phyloP scores from a whole-genome alignment of 352 stramenopile genomes.

The Phytophthora pluvialis region DNA sequence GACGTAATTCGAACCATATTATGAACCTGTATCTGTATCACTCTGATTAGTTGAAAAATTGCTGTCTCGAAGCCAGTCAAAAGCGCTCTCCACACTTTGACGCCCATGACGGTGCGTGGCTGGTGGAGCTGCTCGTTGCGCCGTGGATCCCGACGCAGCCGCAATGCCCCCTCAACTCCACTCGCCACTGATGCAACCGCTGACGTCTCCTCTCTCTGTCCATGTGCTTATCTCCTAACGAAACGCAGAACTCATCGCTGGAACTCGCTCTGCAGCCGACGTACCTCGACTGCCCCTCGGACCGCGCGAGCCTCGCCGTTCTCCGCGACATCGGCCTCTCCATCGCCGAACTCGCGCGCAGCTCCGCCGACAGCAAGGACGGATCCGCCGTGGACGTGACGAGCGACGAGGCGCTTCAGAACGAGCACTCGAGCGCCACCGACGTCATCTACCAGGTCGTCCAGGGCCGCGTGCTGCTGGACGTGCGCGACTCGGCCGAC shows the following conservation, averaged over 20 bases:
- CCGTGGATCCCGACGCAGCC: not conserved
- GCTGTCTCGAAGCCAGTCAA: constrained; percentile 12
- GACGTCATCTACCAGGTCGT: constrained; percentile 47
- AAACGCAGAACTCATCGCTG: constrained; percentile 22
- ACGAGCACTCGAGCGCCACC: constrained; percentile 54
- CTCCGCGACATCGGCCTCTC: constrained; percentile 60
- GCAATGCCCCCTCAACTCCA: constrained; percentile 2
- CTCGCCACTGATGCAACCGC: not conserved
- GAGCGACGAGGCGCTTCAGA: constrained; percentile 33
- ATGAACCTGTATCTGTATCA: constrained; percentile 42
- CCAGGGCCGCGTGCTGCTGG: constrained; percentile 53
- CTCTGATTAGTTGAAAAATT: constrained; percentile 24
- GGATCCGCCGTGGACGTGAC: constrained; percentile 22
- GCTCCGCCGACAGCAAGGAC: not conserved
- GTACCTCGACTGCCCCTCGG: constrained; percentile 67
- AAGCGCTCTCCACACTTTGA: constrained; percentile 16
- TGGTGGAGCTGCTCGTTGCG: constrained; percentile 8
- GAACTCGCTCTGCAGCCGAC: constrained; percentile 56
- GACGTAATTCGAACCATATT: constrained; percentile 29
- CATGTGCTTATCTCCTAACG: not conserved
- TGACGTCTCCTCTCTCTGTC: constrained; percentile 12
- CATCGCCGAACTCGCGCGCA: constrained; percentile 9
- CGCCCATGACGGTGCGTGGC: constrained; percentile 26
- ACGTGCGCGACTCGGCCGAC: constrained; percentile 75
- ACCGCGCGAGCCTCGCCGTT: constrained; percentile 67